Evolutionary conservation across 1,284 basidiomycete genomes (phyloP), one percentile per base, ranked within the genome.

Genomic region (Mycena sp.): DNA sequence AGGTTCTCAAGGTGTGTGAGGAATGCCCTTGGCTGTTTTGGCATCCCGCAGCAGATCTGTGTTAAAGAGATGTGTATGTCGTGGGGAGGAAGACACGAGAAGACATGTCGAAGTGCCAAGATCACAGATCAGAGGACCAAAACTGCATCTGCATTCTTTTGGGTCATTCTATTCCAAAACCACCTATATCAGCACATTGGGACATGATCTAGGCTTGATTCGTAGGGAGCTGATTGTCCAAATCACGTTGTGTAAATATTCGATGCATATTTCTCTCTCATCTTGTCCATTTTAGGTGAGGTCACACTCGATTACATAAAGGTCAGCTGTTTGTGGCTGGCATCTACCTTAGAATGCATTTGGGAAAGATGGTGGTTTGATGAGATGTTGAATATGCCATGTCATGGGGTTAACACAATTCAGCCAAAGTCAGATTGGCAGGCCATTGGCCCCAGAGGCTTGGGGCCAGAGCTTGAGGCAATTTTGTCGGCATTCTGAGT

Each of bases 291-390:
- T 35, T 55, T 25, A 35, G 30, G 53, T 45, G 21, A 30, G 32
- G 53, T 55, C 53, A 55, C 53, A 30, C 53, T 37, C 2, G 41
- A 28, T 55, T 55, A 55, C 43, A 35, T n/a, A n/a, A n/a, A n/a
- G n/a, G n/a, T n/a, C n/a, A n/a, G n/a, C n/a, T n/a, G n/a, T n/a
- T n/a, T n/a, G n/a, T n/a, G n/a, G n/a, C n/a, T n/a, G n/a, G n/a
- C n/a, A n/a, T n/a, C n/a, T n/a, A n/a, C n/a, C n/a, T n/a, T n/a
- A n/a, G n/a, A n/a, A n/a, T n/a, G n/a, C n/a, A n/a, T n/a, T n/a
- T n/a, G n/a, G n/a, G n/a, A n/a, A n/a, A n/a, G n/a, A n/a, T n/a
- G n/a, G n/a, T n/a, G n/a, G n/a, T n/a, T n/a, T n/a, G n/a, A n/a
- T n/a, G n/a, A n/a, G n/a, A n/a, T n/a, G n/a, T n/a, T n/a, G n/a